Base-by-base conservation (phyloP, 2,329 filamentous ascomycete genomes). In the Onygenales sp. region DNA sequence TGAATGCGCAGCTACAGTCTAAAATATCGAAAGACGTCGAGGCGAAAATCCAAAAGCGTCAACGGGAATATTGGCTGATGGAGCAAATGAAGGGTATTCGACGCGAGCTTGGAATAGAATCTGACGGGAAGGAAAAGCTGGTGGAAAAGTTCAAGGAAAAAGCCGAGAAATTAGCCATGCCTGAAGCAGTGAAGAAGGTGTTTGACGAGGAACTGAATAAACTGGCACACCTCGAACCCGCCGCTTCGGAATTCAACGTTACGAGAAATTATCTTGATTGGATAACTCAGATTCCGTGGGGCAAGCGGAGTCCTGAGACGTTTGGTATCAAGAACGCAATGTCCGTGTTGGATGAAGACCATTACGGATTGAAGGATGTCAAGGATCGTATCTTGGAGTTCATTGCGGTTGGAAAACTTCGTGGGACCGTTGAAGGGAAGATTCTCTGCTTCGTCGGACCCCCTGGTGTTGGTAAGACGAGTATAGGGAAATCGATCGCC, bases 31-130 rank as follows among this genome's bases (percentile, higher is more conserved):
- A 96, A 73, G 93, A 98, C 66, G 94, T 98, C 14, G 93, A 97
- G 69, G 89, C 83, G 65, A 96, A 95, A 73, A 97, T 98, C 52
- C 91, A 91, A 63, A 97, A 98, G 74, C 85, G 92, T 33, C 93
- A 98, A 69, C 84, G 93, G 51, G 93, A 98, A 67, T 98, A 97
- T 74, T 97, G 90, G 88, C 76, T 98, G 46, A 94, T 95, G 89
- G 93, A 98, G 72, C 94, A 98, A 70, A 95, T 98, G 91, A 97
- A 97, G 76, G 93, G 91, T 31, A 98, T 98, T 65, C 86, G 89
- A 55, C 82, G 93, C 55, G 93, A 98, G 71, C 82, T 98, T 48
- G 93, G 94, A 21, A 89, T 98, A 51, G 94, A 98, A 69, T 95
- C 89, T 5, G 93, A 98, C 66, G 93, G 94, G 59, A 98, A 97